Evolutionary conservation across 2,329 filamentous ascomycete genomes (phyloP).

Genomic region (Lecanicillium sp.): DNA sequence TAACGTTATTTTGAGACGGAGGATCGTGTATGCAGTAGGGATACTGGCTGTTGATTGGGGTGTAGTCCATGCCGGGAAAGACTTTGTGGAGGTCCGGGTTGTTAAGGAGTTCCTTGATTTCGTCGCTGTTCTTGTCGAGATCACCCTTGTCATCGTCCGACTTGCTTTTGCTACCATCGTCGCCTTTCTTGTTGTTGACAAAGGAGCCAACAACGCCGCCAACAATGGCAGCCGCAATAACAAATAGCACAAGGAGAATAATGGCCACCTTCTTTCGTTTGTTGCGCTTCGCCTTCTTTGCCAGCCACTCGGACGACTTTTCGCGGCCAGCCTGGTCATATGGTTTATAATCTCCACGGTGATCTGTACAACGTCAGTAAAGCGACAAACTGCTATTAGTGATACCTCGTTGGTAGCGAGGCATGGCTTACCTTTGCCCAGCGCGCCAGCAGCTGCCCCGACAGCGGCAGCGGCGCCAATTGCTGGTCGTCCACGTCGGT

Average conservation of each 20-base stretch:
- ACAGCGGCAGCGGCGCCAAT: slow-evolving; percentile 33
- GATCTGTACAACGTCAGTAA: slow-evolving; percentile 11
- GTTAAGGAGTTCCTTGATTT: slow-evolving; percentile 75
- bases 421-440: slow-evolving; percentile 10
- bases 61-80: slow-evolving; percentile 94
- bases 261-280: slow-evolving; percentile 66
- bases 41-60: slow-evolving; percentile 83
- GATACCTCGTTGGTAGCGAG: slow-evolving; percentile 1
- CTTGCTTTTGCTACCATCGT: slow-evolving; percentile 12
- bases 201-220: slow-evolving; percentile 69
- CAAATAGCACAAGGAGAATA: slow-evolving; percentile 50
- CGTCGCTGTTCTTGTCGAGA: slow-evolving; percentile 61
- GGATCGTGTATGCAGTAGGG: slow-evolving; percentile 70
- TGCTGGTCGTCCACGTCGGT: slow-evolving; percentile 17
- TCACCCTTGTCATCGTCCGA: slow-evolving; percentile 36
- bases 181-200: slow-evolving; percentile 43
- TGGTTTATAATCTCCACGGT: slow-evolving; percentile 24
- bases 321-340: slow-evolving; percentile 38
- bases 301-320: slow-evolving; percentile 57
- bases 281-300: slow-evolving; percentile 47
- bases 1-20: slow-evolving; percentile 89
- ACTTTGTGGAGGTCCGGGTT: slow-evolving; percentile 82
- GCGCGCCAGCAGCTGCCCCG: slow-evolving; percentile 30
- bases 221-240: slow-evolving; percentile 63
- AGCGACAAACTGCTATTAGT: neutral